Percentiles rank a stretch among this genome's conserved stretches.
These are phyloP conservation scores for Zygosaccharomyces pseudorouxii DNA, from an alignment of 805 yeast genomes.

Conservation along the genomic window DNA sequence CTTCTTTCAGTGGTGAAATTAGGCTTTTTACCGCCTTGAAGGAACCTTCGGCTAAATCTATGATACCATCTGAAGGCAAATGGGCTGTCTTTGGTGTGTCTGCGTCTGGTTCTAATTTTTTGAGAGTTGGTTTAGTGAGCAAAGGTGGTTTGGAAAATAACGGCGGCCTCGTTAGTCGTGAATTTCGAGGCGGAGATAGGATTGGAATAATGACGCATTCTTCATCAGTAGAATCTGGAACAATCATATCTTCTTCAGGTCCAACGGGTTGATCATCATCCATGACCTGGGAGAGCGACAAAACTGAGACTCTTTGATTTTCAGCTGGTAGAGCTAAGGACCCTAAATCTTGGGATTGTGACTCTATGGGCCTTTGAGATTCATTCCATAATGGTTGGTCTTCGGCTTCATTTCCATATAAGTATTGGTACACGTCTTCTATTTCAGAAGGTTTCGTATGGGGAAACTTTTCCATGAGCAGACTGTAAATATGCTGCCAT, in stretches of 20 bases:
- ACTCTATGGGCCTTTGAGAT: slow-evolving; percentile 21
- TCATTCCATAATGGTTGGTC: slow-evolving; percentile 21
- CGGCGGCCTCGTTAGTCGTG: not conserved
- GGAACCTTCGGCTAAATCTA: slow-evolving; percentile 30
- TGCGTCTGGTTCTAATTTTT: slow-evolving; percentile 2
- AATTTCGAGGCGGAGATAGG: not conserved
- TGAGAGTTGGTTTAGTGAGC: not conserved
- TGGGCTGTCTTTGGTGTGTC: slow-evolving; percentile 8
- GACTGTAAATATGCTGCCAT: slow-evolving; percentile 24
- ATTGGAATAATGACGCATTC: slow-evolving; percentile 11
- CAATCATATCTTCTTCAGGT: slow-evolving; percentile 8
- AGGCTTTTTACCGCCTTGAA: slow-evolving; percentile 28
- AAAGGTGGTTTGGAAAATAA: not conserved
- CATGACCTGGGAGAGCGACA: slow-evolving; percentile 31
- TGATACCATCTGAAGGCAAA: slow-evolving; percentile 12
- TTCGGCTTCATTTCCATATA: slow-evolving; percentile 22
- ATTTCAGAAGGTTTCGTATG: slow-evolving; percentile 20
- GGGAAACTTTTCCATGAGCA: slow-evolving; percentile 23
- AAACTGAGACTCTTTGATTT: slow-evolving; percentile 13
- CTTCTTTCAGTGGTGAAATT: slow-evolving; percentile 29
- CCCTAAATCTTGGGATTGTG: not conserved
- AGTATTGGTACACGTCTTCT: slow-evolving; percentile 20
- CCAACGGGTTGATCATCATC: slow-evolving; percentile 13
- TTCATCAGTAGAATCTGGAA: slow-evolving; percentile 18
- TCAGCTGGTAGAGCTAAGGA: slow-evolving; percentile 2